Evolutionary conservation across 371 early-diverging fungal species (phyloP), one percentile per base, ranked within the genome.

Genomic region (Mucor indicus): DNA sequence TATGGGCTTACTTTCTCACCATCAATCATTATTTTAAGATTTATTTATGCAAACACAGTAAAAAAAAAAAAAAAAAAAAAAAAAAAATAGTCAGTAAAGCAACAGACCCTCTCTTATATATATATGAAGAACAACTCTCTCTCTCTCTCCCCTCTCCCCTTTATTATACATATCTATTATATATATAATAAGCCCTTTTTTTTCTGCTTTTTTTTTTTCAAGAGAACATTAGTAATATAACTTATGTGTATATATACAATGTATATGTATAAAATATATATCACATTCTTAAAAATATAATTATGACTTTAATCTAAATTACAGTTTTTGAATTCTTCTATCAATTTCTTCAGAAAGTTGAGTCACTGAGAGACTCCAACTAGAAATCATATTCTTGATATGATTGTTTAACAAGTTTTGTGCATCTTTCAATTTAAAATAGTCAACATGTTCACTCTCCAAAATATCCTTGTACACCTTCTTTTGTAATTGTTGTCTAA

Each of bases 401-500:
- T 50, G 51, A 24, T 62, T 57, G 13, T 42, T 45, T 23, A 69
- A 17, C 8, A 38, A 11, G 2, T 23, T 44, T 42, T 70, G 71
- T 22, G 27, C n/a, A 1, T 62, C 61, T 48, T 50, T 46, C 25
- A 68, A 58, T 21, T n/a, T n/a, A n/a, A 50, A 56, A 3, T 47
- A 44, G 12, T 50, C 19, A 17, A 44, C 39, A 20, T 37, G n/a
- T 0, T 56, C 59, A 9, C 61, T 57, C 17, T 55, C 61, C 6
- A 41, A 35, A 8, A 72, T 20, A 5, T 52, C 40, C 15, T 60
- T 69, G 32, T 23, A 31, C n/a, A 75, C 22, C 13, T 50, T 59
- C 50, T 67, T 72, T 57, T 67, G 64, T 2, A 72, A 44, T 32
- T 66, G 67, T 12, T 44, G 41, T 48, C 61, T 62, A 35, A 69